phyloP scores from a whole-genome alignment of 129 eudicot genomes.

The Chrysanthemum seticuspe region DNA sequence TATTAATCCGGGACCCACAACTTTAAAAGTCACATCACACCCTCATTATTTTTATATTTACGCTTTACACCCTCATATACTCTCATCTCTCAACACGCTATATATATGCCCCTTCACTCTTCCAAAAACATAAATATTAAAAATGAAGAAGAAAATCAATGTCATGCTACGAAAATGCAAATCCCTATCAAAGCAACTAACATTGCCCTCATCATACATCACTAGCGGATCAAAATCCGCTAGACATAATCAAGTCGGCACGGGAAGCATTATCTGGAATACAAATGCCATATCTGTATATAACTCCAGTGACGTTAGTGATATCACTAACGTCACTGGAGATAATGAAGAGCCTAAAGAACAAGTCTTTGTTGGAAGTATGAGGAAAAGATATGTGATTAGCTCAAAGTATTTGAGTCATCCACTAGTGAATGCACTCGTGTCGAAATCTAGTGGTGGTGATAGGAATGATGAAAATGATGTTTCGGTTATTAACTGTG shows the following conservation, averaged over 20 bases:
- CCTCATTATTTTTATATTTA: neutral
- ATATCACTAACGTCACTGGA: neutral
- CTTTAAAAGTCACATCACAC: constrained; percentile 7
- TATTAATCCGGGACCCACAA: constrained; percentile 9
- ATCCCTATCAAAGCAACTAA: constrained; percentile 57
- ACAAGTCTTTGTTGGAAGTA: constrained; percentile 64
- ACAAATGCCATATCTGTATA: constrained; percentile 16
- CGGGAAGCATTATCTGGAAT: constrained; percentile 28
- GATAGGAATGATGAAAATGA: neutral
- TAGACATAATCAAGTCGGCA: constrained; percentile 19
- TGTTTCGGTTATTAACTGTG: constrained; percentile 51
- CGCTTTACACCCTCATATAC: constrained; percentile 16
- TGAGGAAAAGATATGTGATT: constrained; percentile 62
- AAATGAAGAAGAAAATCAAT: constrained; percentile 62
- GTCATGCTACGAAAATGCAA: constrained; percentile 63
- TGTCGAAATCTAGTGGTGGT: constrained; percentile 45
- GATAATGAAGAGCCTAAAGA: constrained; percentile 37
- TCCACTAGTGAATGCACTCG: constrained; percentile 60
- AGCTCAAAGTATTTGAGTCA: constrained; percentile 62
- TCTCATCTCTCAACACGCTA: neutral
- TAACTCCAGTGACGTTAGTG: neutral
- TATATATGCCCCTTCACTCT: neutral
- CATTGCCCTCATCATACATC: constrained; percentile 46
- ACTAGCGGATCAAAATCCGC: constrained; percentile 60
- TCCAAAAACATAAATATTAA: neutral